These are phyloP conservation scores for Phylloporus sp. DNA, from an alignment of 768 basidiomycete genomes.

Conservation along the genomic window DNA sequence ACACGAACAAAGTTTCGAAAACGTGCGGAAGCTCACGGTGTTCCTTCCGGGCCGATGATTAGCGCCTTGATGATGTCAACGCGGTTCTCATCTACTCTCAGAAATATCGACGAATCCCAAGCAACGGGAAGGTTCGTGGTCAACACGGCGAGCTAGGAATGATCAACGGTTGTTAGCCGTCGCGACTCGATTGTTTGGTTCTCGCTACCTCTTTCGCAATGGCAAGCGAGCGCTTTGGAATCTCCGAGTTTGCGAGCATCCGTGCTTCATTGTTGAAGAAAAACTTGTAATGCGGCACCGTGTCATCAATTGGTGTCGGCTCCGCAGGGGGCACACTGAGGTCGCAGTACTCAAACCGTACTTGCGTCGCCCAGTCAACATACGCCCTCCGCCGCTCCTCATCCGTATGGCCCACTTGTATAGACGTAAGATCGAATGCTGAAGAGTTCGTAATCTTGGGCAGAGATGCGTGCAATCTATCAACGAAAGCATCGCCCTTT, in stretches of 20 bases:
- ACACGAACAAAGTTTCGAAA: not conserved
- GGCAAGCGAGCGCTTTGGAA: conserved; percentile 86
- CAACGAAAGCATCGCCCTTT: conserved; percentile 83
- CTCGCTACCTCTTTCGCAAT: conserved; percentile 89
- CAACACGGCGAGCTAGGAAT: conserved; percentile 77
- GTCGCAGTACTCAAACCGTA: conserved; percentile 91
- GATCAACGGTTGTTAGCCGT: conserved; percentile 9
- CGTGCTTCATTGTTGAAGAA: conserved; percentile 79
- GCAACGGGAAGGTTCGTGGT: conserved; percentile 92
- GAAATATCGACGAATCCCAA: conserved; percentile 91
- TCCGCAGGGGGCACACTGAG: conserved; percentile 46
- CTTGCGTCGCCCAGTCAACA: conserved; percentile 74
- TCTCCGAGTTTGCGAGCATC: conserved; percentile 78
- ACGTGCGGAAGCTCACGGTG: conserved; percentile 57
- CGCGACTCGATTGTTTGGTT: not conserved
- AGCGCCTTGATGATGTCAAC: conserved; percentile 91
- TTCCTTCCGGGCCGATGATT: conserved; percentile 89
- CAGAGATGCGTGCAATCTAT: conserved; percentile 67
- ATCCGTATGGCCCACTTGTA: conserved; percentile 50
- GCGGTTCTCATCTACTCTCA: conserved; percentile 87
- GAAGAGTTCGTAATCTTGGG: conserved; percentile 63
- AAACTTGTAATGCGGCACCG: conserved; percentile 72
- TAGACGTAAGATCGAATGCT: conserved; percentile 35
- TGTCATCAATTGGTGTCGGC: conserved; percentile 40
- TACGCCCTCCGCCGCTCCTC: conserved; percentile 68